Percentiles rank a stretch among this genome's conserved stretches.
Evolutionary conservation across 2,329 filamentous ascomycete genomes (phyloP).

Genomic region (Coniochaeta sp.): DNA sequence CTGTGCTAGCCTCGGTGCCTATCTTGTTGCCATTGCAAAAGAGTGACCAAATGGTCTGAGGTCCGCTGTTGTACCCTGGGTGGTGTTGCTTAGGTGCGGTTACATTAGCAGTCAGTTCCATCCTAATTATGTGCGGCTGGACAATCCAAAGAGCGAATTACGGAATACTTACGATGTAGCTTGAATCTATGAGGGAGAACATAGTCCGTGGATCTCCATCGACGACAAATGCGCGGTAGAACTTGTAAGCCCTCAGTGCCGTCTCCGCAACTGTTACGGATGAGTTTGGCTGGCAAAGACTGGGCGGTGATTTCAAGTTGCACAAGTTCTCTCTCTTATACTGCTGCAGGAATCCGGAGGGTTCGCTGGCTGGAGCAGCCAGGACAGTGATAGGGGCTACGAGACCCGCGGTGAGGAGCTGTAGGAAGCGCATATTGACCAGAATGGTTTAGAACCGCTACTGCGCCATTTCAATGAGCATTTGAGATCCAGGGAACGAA

Average conservation of each 20-base stretch:
- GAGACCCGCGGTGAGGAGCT: not conserved
- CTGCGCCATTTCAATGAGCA: not conserved
- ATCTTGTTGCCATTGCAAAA: slow-evolving; percentile 28
- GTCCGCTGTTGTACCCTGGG: slow-evolving; percentile 25
- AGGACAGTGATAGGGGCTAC: not conserved
- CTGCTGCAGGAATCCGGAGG: not conserved
- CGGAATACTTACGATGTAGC: slow-evolving; percentile 26
- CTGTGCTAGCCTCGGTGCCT: slow-evolving; percentile 22
- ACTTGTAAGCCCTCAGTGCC: slow-evolving; percentile 27
- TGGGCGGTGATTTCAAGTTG: slow-evolving; percentile 23
- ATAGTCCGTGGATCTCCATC: slow-evolving; percentile 29
- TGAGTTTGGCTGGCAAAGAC: slow-evolving; percentile 24
- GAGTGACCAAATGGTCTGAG: slow-evolving; percentile 26
- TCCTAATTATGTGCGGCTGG: not conserved
- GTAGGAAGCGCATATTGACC: not conserved
- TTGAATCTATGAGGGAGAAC: slow-evolving; percentile 30
- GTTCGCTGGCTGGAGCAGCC: not conserved
- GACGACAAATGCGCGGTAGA: slow-evolving; percentile 31
- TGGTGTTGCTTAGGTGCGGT: slow-evolving; percentile 24
- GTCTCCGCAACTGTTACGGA: slow-evolving; percentile 27
- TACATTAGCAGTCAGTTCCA: not conserved
- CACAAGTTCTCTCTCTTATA: slow-evolving; percentile 28
- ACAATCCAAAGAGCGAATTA: too few species aligned
- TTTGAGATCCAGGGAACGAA: not conserved
- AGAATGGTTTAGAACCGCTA: not conserved